Conservation (phyloP, 2,329 filamentous ascomycete genomes). For the Ophiostoma ulmi region DNA sequence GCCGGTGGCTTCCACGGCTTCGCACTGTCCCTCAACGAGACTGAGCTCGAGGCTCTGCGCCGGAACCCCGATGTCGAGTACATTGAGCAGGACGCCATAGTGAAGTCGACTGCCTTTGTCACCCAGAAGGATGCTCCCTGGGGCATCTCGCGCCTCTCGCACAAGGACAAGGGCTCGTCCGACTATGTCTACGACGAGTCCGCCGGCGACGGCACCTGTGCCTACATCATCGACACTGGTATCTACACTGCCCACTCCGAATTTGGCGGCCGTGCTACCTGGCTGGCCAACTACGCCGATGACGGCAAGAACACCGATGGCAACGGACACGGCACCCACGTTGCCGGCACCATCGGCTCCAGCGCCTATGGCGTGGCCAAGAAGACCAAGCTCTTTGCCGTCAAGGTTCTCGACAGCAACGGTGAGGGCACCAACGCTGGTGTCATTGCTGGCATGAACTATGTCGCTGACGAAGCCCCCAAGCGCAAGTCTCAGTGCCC, state of each 20-base stretch:
- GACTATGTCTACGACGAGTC: conserved; percentile 91
- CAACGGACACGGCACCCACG: conserved; percentile 98
- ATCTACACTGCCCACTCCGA: conserved; percentile 92
- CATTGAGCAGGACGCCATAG: conserved; percentile 89
- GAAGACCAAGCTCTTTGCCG: conserved; percentile 93
- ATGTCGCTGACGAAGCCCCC: conserved; percentile 79
- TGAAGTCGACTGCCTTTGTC: conserved; percentile 52
- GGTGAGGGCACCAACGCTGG: conserved; percentile 98
- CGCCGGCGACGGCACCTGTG: conserved; percentile 94
- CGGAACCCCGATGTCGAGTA: conserved; percentile 72
- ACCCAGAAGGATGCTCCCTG: conserved; percentile 84
- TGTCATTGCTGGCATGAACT: conserved; percentile 97
- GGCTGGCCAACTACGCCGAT: conserved; percentile 91
- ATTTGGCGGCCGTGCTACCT: conserved; percentile 90
- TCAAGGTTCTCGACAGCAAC: conserved; percentile 97
- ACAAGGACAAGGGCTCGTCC: conserved; percentile 87
- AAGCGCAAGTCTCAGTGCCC: conserved; percentile 87
- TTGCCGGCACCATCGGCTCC: conserved; percentile 94
- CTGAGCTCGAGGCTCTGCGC: conserved; percentile 30
- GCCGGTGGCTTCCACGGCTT: conserved; percentile 80
- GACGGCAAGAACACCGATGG: conserved; percentile 85
- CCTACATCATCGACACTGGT: conserved; percentile 97
- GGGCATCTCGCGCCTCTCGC: conserved; percentile 93
- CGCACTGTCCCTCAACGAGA: conserved; percentile 75
- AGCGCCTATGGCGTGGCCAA: conserved; percentile 99